Conservation (phyloP, 108 stramenopile species). For the Pseudonitzschia multiseries region DNA sequence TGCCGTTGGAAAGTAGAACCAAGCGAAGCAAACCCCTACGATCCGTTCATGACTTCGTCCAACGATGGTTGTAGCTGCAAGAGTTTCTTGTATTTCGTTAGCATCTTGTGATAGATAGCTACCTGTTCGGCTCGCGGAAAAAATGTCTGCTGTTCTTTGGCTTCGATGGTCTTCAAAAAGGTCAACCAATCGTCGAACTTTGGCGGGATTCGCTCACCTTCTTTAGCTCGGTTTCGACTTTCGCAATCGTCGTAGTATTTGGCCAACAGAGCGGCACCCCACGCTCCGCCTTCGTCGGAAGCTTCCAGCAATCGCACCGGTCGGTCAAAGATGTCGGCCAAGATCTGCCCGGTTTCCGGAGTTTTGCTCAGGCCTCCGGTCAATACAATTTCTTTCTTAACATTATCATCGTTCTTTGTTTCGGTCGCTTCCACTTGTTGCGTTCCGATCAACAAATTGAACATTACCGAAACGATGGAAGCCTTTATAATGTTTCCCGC, state of each 20-base stretch:
- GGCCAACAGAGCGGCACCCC: slow-evolving; percentile 51
- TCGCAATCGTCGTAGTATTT: slow-evolving; percentile 24
- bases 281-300: slow-evolving; percentile 50
- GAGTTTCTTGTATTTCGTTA: slow-evolving; percentile 23
- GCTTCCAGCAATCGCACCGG: slow-evolving; percentile 36
- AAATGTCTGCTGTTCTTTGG: slow-evolving; percentile 18
- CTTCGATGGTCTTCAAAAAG: slow-evolving; percentile 29
- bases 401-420: not conserved
- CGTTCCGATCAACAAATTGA: slow-evolving; percentile 46
- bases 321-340: slow-evolving; percentile 48
- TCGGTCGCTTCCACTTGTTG: slow-evolving; percentile 4
- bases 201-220: not conserved
- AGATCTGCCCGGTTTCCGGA: slow-evolving; percentile 50
- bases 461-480: slow-evolving; percentile 44
- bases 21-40: not conserved
- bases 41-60: slow-evolving; percentile 20
- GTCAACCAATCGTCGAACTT: slow-evolving; percentile 19
- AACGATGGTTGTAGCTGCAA: slow-evolving; percentile 19
- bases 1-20: no score
- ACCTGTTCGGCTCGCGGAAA: slow-evolving; percentile 14
- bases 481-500: slow-evolving; percentile 47
- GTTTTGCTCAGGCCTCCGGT: slow-evolving; percentile 49
- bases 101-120: slow-evolving; percentile 6
- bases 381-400: slow-evolving; percentile 36
- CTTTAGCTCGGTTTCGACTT: not conserved